Base-by-base conservation (phyloP, 345 rosid species). In the Turnera subulata region DNA sequence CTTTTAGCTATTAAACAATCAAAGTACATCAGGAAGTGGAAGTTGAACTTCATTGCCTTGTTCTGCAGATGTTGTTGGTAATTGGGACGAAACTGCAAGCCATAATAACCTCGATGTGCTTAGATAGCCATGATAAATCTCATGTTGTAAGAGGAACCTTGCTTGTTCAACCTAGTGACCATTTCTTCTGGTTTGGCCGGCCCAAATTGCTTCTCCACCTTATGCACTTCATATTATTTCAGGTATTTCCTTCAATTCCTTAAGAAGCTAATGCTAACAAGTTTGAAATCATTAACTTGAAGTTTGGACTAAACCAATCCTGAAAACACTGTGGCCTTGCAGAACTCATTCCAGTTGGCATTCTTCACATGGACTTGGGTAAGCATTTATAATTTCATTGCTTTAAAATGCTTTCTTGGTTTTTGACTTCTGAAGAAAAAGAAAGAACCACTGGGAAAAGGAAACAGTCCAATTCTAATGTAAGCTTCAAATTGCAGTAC, bases 331-430 rank as follows among this genome's bases (percentile, higher is more conserved):
- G 29, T 37, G 25, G 12, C 11, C 53, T 61, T 62, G 66, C 84
- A 90, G 97, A 90, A 90, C 66, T 89, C 97, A 12, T 87, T 90
- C 64, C 95, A 90, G 52, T 59, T 90, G 50, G 89, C 97, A 53
- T 90, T 87, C 73, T 87, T 90, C 71, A 82, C 85, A 16, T 87
- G 97, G 97, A 87, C 91, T 65, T 81, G 85, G 77, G 95, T 90
- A 45, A 40, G 44, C 26, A 47, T 57, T 11, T 26, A 47, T 23
- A 22, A 29, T 0, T 23, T 42, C 1, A 13, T 23, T 45, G n/a
- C 10, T 18, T 12, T 5, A 39, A 44, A 57, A 11, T 15, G 42
- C 2, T 24, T 35, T 13, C 5, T 2, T 42, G 16, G 12, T 13
- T 42, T 42, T 42, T 9, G 16, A 9, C 45, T 4, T 15, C 7